Evolutionary conservation across 805 yeast species (phyloP), one percentile per base, ranked within the genome.

Genomic region (Nakazawaea siamensis): DNA sequence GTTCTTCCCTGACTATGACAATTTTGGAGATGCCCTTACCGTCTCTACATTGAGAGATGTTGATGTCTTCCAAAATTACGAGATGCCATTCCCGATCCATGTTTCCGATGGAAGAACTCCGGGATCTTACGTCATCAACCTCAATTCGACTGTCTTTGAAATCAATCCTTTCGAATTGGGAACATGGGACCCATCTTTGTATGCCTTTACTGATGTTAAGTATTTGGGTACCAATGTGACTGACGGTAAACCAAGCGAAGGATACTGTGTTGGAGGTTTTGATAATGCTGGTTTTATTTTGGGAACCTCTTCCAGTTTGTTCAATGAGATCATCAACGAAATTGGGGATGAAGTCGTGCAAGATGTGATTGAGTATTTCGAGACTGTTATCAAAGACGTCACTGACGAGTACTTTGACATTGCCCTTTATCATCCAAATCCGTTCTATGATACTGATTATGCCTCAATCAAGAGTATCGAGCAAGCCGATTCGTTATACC

Each of bases 161-260:
- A 66, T 78, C 43, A 72, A 69, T 11, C 83, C 83, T 0, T 74
- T 54, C 47, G 86, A 78, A 39, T 77, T 77, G 57, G 86, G 84
- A 0, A 73, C 80, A 0, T 78, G 83, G 82, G 81, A 76, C 42
- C 41, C 58, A 10, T 52, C 54, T 27, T 43, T 70, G 24, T 54
- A 60, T 25, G 58, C 73, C 5, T 78, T 78, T 42, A 57, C 68
- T 4, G 62, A 69, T 14, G 44, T 69, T 27, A 63, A 62, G 38
- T 76, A 66, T 43, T 49, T 78, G 21, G 85, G 85, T 0, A 59
- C 80, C 0, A 38, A 52, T 2, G 47, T 76, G 8, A 38, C 42
- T 13, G 54, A 63, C 30, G 33, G 33, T 24, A 20, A 5, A 5
- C 29, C 24, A 47, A 43, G 13, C 38, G 55, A 7, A 40, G 35